Evolutionary conservation across 345 rosid genomes (phyloP).

Genomic region (Erysimum cheiranthoides): DNA sequence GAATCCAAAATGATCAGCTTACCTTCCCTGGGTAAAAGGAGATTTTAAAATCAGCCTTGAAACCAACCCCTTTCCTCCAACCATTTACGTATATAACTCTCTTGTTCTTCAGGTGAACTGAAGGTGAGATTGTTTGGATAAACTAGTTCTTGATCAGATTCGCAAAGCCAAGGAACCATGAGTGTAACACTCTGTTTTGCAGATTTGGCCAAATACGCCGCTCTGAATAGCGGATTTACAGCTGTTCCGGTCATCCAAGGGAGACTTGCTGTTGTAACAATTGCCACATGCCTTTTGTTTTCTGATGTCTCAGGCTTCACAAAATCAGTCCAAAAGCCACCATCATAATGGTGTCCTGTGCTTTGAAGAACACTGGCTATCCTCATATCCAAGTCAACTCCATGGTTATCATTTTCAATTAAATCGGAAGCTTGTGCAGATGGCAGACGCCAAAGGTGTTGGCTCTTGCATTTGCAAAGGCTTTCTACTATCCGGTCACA

Average conservation of each 20-base stretch:
- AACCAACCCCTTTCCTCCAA: conserved; percentile 90
- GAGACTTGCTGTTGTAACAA: conserved; percentile 97
- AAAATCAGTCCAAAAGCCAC: conserved; percentile 84
- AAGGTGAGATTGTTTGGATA: conserved; percentile 88
- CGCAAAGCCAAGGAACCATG: conserved; percentile 97
- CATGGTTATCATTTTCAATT: conserved; percentile 58
- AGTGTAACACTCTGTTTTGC: conserved; percentile 89
- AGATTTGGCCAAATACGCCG: conserved; percentile 85
- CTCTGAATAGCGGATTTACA: conserved; percentile 93
- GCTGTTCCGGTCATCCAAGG: conserved; percentile 99
- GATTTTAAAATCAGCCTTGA: conserved; percentile 85
- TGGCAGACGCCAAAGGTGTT: conserved; percentile 58
- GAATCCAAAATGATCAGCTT: conserved; percentile 33
- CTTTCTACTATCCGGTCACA: conserved; percentile 86
- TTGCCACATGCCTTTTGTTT: conserved; percentile 86
- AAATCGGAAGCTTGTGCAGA: conserved; percentile 68
- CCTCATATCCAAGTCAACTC: conserved; percentile 80
- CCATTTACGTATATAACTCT: conserved; percentile 89
- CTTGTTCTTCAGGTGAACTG: conserved; percentile 95
- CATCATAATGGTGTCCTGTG: conserved; percentile 91
- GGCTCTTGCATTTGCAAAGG: conserved; percentile 82
- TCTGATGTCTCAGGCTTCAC: conserved; percentile 59
- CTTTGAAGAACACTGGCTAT: conserved; percentile 94
- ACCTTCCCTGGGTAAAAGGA: conserved; percentile 99
- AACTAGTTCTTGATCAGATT: conserved; percentile 93